These are phyloP conservation scores for Neurospora tetrasperma DNA, from an alignment of 495 filamentous ascomycete species.

Conservation along the genomic window DNA sequence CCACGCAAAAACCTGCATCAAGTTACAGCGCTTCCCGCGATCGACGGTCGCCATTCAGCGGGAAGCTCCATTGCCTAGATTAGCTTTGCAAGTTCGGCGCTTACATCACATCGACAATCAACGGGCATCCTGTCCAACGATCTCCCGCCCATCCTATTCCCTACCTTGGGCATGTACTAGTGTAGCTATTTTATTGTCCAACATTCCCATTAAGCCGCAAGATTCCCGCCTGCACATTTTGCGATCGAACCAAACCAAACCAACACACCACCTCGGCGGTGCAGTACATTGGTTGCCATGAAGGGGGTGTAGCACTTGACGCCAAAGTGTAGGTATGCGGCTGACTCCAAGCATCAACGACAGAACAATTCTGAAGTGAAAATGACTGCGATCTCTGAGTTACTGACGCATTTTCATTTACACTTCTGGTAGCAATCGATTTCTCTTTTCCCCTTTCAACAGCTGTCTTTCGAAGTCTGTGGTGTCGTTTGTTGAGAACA, in stretches of 20 bases:
- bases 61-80: not conserved
- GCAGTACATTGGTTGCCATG: not conserved
- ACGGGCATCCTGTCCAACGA: not conserved
- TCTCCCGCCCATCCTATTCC: not conserved
- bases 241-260: not conserved
- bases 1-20: not conserved
- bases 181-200: too few species aligned
- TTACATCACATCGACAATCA: not conserved
- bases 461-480: not conserved
- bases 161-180: not conserved
- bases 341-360: not conserved
- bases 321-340: not conserved
- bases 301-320: not conserved
- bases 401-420: not conserved
- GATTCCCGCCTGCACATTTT: not conserved
- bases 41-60: not conserved
- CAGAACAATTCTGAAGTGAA: not conserved
- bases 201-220: not conserved
- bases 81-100: not conserved
- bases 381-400: not conserved
- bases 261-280: not conserved
- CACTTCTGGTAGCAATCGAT: not conserved
- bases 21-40: not conserved
- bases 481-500: not conserved
- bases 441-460: not conserved